Base-by-base conservation (phyloP, 2,329 filamentous ascomycete genomes). In the Lecanicillium sp. region DNA sequence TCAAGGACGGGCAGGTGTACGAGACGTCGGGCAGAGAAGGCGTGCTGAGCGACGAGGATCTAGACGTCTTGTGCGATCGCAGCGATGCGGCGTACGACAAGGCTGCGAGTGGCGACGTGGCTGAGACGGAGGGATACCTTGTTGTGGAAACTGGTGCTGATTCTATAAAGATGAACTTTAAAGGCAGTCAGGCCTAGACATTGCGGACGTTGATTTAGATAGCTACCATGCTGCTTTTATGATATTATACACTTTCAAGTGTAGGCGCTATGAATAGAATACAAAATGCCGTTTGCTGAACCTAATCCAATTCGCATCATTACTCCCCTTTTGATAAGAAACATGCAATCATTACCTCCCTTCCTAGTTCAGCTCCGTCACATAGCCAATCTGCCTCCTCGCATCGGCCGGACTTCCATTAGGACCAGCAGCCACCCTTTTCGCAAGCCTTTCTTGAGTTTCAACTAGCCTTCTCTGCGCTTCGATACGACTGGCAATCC, bases 21-120 rank as follows among this genome's bases (percentile, higher is more conserved):
- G 61, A 72, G 41, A 65, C 71, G 13, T 72, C 71, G 0, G 76
- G 73, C 0, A 78, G 77, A 0, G 72, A 77, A 33, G 72, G 79
- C 20, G 65, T 97, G 8, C 59, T 97, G 27, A 85, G 77, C 30
- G 77, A 92, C 34, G 68, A 74, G 18, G 92, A 97, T 52, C 53
- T 98, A 18, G 73, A 81, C 3, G 78, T 86, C 3, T 58, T 98
- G 37, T 85, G 87, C 32, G 89, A 97, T 61, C 69, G 88, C 35
- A 77, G 69, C 40, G 76, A 81, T 28, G 70, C 68, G 22, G 78
- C 78, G 0, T 82, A 80, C 46, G 75, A 74, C 29, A 72, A 77
- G 40, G 89, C 89, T 2, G 87, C 90, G 43, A 83, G 78, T 53
- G 89, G 89, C 0, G 60, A 86, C 35, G 87, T 87, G 49, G 33